These are phyloP conservation scores for Cucurbita moschata DNA, from an alignment of 306 rosid genomes.

Conservation along the genomic window DNA sequence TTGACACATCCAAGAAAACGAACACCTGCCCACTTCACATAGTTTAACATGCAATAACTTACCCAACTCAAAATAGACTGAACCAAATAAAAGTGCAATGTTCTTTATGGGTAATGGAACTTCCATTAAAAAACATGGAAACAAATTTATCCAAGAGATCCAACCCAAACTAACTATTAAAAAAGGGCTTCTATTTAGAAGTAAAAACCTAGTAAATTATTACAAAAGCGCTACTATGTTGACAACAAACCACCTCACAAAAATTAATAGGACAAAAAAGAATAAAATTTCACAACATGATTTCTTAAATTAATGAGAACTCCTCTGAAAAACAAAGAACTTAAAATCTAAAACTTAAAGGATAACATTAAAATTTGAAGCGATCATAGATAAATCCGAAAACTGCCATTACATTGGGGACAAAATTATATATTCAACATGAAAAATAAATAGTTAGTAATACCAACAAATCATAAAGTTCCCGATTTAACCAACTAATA, in stretches of 20 bases:
- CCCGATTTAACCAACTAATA: neutral
- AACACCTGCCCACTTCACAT: neutral
- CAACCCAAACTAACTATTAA: neutral
- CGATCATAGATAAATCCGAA: neutral
- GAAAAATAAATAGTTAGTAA: neutral
- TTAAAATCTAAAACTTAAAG: neutral
- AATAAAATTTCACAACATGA: neutral
- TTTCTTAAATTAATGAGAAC: neutral
- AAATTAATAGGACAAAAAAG: neutral
- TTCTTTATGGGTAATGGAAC: neutral
- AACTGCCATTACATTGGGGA: neutral
- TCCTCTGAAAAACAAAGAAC: neutral
- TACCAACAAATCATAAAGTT: neutral
- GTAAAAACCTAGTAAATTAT: neutral
- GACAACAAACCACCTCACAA: neutral
- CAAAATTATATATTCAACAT: neutral
- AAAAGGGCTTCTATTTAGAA: neutral
- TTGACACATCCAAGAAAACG: neutral
- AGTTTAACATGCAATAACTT: neutral
- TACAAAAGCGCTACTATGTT: neutral
- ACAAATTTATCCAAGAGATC: neutral
- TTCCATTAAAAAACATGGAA: neutral
- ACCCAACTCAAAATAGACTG: neutral
- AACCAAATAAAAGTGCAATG: neutral
- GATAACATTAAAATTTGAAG: neutral